A percentile compares a stretch with the other conserved stretches of the same genome.
Evolutionary conservation across 129 eudicot species (phyloP).

Genomic region (Lonicera japonica): DNA sequence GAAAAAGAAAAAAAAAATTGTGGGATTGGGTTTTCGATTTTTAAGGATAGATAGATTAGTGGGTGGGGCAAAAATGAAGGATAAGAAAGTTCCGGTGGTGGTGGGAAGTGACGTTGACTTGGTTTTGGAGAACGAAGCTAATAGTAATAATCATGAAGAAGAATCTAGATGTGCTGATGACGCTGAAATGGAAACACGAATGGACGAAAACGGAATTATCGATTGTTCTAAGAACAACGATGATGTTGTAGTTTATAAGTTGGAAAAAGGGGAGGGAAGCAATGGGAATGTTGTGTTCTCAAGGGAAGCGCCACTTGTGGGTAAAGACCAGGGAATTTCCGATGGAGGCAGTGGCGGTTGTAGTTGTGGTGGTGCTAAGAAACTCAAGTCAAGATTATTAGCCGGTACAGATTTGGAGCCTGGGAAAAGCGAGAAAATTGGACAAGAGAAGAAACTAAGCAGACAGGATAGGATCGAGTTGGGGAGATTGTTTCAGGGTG

Average conservation of each 20-base stretch:
- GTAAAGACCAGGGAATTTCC: constrained; percentile 26
- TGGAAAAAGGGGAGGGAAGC: constrained; percentile 47
- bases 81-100: constrained; percentile 25
- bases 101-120: constrained; percentile 31
- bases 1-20: no score
- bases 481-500: constrained; percentile 83
- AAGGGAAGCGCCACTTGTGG: constrained; percentile 58
- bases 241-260: constrained; percentile 17
- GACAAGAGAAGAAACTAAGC: constrained; percentile 61
- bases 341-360: constrained; percentile 16
- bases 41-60: constrained; percentile 1
- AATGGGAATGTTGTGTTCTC: constrained; percentile 66
- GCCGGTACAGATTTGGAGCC: constrained; percentile 30
- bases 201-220: constrained; percentile 33
- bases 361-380: constrained; percentile 50
- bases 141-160: constrained; percentile 11
- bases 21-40: constrained; percentile 5
- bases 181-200: constrained; percentile 61
- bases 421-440: constrained; percentile 35
- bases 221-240: no score
- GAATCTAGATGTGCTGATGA: constrained; percentile 17
- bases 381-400: constrained; percentile 47
- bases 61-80: constrained; percentile 31
- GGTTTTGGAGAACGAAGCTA: constrained; percentile 28
- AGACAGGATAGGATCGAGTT: constrained; percentile 82